Conservation (phyloP, 2,329 filamentous ascomycete species). For the Rhytidhysteron rufulum region DNA sequence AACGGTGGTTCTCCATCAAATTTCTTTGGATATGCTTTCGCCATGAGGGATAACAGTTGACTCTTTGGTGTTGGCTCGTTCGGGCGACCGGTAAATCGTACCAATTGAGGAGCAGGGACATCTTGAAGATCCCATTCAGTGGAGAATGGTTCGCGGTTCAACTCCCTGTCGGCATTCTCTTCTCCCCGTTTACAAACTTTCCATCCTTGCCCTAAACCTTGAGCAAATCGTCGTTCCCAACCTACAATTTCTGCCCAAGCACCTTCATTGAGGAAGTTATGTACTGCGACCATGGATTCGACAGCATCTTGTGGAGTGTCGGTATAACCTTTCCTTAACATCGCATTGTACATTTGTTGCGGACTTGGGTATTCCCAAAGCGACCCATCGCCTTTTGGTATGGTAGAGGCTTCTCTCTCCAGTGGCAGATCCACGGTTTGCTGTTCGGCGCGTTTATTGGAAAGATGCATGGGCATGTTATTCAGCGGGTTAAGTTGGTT, state of each 20-base stretch:
- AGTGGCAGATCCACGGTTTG: slow-evolving; percentile 75
- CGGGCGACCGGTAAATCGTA: slow-evolving; percentile 86
- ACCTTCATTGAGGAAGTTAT: slow-evolving; percentile 97
- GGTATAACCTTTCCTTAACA: slow-evolving; percentile 91
- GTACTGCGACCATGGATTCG: slow-evolving; percentile 93
- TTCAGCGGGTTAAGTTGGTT: slow-evolving; percentile 78
- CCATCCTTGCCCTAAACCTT: slow-evolving; percentile 70
- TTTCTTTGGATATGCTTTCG: slow-evolving; percentile 71
- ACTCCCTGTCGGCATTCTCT: slow-evolving; percentile 58
- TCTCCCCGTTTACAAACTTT: slow-evolving; percentile 71
- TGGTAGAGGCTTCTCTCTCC: slow-evolving; percentile 78
- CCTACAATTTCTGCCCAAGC: slow-evolving; percentile 93
- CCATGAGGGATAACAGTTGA: slow-evolving; percentile 74
- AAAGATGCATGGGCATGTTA: slow-evolving; percentile 89
- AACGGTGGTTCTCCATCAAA: slow-evolving; percentile 84
- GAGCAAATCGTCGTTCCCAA: slow-evolving; percentile 84
- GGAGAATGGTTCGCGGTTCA: slow-evolving; percentile 40
- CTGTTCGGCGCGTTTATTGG: slow-evolving; percentile 70
- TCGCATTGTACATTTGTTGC: slow-evolving; percentile 99
- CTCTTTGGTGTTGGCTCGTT: slow-evolving; percentile 90
- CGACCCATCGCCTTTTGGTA: slow-evolving; percentile 74
- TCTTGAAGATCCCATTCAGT: slow-evolving; percentile 28
- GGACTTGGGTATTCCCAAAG: slow-evolving; percentile 98
- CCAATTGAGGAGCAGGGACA: slow-evolving; percentile 62
- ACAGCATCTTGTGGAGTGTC: slow-evolving; percentile 92